A percentile compares a stretch with the other conserved stretches of the same genome.
Evolutionary conservation across 2,329 filamentous ascomycete species (phyloP).

Genomic region (Aureobasidium subglaciale): DNA sequence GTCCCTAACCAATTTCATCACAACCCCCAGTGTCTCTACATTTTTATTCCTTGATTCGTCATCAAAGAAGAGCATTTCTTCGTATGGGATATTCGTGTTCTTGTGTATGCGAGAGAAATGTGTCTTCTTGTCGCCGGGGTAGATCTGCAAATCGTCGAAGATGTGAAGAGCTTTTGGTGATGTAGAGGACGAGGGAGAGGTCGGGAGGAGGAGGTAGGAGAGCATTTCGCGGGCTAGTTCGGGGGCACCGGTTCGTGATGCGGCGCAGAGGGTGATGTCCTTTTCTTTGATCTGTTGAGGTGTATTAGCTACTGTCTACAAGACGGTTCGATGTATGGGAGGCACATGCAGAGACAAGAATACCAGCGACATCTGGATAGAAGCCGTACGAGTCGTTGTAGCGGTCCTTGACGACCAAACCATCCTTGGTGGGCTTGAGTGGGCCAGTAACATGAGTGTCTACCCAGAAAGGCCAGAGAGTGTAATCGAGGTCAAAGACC

Average conservation of each 20-base stretch:
- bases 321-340: too few species aligned
- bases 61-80: conserved; percentile 94
- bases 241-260: conserved; percentile 73
- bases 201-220: conserved; percentile 56
- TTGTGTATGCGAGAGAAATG: conserved; percentile 72
- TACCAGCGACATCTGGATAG: conserved; percentile 38
- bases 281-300: conserved; percentile 41
- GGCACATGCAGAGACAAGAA: conserved; percentile 31
- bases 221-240: conserved; percentile 76
- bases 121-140: conserved; percentile 71
- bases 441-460: conserved; percentile 83
- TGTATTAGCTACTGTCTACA: conserved; percentile 32
- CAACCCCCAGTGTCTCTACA: conserved; percentile 71
- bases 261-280: conserved; percentile 59
- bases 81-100: conserved; percentile 62
- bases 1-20: conserved; percentile 74
- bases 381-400: conserved; percentile 42
- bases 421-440: conserved; percentile 46
- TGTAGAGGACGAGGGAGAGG: conserved; percentile 39
- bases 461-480: conserved; percentile 98
- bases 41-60: conserved; percentile 83
- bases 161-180: conserved; percentile 38
- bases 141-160: conserved; percentile 55
- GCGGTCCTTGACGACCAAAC: conserved; percentile 45
- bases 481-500: conserved; percentile 96